Percentiles rank a stretch among this genome's conserved stretches.
Conservation (phyloP, 495 filamentous ascomycete genomes). For the Antarctomyces pellizariae region DNA sequence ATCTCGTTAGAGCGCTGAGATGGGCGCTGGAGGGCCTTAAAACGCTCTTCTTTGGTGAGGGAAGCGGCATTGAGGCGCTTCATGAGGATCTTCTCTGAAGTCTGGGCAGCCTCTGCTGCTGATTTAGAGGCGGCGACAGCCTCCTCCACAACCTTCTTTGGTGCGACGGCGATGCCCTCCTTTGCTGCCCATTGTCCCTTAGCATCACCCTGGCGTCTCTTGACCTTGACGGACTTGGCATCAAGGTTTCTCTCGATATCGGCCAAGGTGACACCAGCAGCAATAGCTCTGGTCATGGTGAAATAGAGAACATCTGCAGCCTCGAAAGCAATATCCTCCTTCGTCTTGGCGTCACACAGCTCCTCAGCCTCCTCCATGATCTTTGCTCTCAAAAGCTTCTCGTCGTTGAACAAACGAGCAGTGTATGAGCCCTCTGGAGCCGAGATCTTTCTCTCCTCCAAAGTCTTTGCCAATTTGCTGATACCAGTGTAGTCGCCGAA, state of each 20-base stretch:
- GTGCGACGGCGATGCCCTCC: slow-evolving; percentile 33
- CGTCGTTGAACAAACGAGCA: slow-evolving; percentile 71
- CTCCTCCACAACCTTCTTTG: slow-evolving; percentile 19
- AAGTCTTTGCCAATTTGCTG: slow-evolving; percentile 61
- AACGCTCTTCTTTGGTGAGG: slow-evolving; percentile 33
- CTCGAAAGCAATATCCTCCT: slow-evolving; percentile 74
- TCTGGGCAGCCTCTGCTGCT: slow-evolving; percentile 21
- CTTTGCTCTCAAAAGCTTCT: slow-evolving; percentile 74
- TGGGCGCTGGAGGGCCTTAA: slow-evolving; percentile 54
- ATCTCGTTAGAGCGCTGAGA: slow-evolving; percentile 79
- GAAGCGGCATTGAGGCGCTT: slow-evolving; percentile 44
- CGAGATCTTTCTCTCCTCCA: slow-evolving; percentile 50
- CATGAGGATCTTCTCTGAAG: slow-evolving; percentile 55
- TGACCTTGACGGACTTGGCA: slow-evolving; percentile 82
- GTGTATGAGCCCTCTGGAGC: slow-evolving; percentile 87
- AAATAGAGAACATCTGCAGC: slow-evolving; percentile 93
- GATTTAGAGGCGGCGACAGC: slow-evolving; percentile 20
- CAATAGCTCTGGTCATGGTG: slow-evolving; percentile 67
- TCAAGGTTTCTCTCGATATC: slow-evolving; percentile 85
- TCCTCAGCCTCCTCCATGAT: slow-evolving; percentile 97
- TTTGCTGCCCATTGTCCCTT: slow-evolving; percentile 77
- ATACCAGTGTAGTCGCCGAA: slow-evolving; percentile 71
- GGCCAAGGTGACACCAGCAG: slow-evolving; percentile 57
- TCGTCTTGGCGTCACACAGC: slow-evolving; percentile 61
- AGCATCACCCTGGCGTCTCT: slow-evolving; percentile 74